Evolutionary conservation across 495 filamentous ascomycete genomes (phyloP), one percentile per base, ranked within the genome.

Genomic region (Chlorociboria aeruginascens): DNA sequence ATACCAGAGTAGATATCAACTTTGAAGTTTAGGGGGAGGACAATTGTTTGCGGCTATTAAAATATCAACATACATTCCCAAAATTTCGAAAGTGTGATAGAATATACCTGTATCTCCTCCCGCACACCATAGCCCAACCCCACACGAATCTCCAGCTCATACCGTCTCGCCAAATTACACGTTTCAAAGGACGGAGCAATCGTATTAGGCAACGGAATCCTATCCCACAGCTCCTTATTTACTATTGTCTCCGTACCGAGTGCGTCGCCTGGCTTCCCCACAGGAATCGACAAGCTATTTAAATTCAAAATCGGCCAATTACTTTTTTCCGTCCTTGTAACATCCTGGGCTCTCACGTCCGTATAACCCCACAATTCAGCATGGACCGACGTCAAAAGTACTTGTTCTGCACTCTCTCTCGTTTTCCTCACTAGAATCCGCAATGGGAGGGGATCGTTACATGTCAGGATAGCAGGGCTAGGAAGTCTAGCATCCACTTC

Each of bases 1-100:
- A 98, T 88, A 58, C 92, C 92, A n/a, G 88, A 93, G 63, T 76
- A 95, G 40, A 98, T 77, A 34, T 86, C 68, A 50, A 90, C 72
- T 49, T 80, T 79, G 63, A 95, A 79, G 44, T 79, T 71, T n/a
- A 98, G 69, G n/a, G 86, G 82, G 7, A 94, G 76, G 46, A 84
- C 69, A 28, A 86, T 73, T 31, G 79, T 66, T 60, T 90, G 84
- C 35, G 81, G 73, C 72, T 83, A 53, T 17, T 25, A 20, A 41
- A 9, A 40, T 46, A 31, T 42, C 9, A 44, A 3, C 9, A 40
- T 40, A 16, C 7, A 17, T 40, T 8, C 20, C 20, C 8, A 32
- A 32, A 40, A 29, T 32, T 1, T 12, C 10, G 32, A 35, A 41
- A 37, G 45, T 46, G 3, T 25, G 31, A 25, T 45, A 46, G 43